Base-by-base conservation (phyloP, 495 filamentous ascomycete species). In the Trichoderma gamsii region DNA sequence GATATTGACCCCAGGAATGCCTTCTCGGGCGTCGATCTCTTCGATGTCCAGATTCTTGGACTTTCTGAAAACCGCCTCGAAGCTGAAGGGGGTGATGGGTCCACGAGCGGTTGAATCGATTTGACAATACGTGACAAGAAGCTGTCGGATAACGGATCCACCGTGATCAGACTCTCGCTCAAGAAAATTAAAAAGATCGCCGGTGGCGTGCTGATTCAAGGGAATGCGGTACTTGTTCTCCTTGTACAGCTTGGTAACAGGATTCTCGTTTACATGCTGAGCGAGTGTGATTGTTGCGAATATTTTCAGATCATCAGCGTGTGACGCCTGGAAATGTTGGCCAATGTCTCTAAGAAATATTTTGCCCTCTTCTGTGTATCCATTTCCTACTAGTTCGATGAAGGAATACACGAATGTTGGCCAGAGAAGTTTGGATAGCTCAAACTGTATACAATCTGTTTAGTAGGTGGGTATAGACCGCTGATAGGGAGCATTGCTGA, bases 321-420 rank as follows among this genome's bases (percentile, higher is more conserved):
- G 92, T 35, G 89, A 85, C 1, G 84, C 83, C 56, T 89, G 85
- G 70, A 98, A 97, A 66, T 85, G 81, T 41, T 81, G 77, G 69
- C 86, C 86, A 74, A 90, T 88, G 25, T 81, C 74, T 29, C 85
- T 80, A 64, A 96, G 88, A 71, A 96, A 92, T 4, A 83, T 76
- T 69, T 89, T 84, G 16, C 87, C 87, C 65, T 96, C 92, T 44
- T 84, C 85, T 23, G 82, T 78, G 70, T 89, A 90, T 69, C 85
- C 87, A 13, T 91, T 87, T n/a, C 79, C 80, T n/a, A 93, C 84
- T 63, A 97, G 87, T 70, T 91, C 85, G 8, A 98, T 78, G 73
- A 91, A 97, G 0, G 92, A 95, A 77, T 99, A 94, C 25, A 97
- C 90, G 73, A 97, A 98, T 0, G 96, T 79, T 1, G 95, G 96